Evolutionary conservation across 768 basidiomycete genomes (phyloP).

Genomic region (Kondoa malvinella): DNA sequence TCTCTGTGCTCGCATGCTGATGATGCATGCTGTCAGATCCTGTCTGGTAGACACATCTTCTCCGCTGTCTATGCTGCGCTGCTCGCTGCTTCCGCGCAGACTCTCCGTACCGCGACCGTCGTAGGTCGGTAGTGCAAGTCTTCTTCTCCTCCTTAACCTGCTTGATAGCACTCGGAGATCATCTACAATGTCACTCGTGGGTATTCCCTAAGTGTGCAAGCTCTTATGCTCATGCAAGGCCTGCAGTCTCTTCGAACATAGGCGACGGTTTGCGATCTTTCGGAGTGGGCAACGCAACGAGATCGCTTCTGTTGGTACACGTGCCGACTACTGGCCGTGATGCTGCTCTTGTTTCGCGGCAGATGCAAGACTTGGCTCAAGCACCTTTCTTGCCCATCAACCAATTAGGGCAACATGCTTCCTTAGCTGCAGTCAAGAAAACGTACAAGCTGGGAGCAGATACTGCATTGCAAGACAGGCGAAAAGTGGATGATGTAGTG

Average conservation of each 20-base stretch:
- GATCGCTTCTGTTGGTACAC: not conserved
- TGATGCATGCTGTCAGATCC: too few relatives aligned
- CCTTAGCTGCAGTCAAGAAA: not conserved
- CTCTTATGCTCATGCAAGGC: not conserved
- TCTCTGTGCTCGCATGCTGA: too few relatives aligned
- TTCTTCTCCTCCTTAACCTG: not conserved
- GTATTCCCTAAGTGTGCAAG: not conserved
- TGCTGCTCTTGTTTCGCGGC: not conserved
- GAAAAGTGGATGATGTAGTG: not conserved
- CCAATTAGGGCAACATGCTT: not conserved
- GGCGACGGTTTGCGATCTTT: not conserved
- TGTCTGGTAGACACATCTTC: not conserved
- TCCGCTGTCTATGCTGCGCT: not conserved
- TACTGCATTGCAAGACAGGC: not conserved
- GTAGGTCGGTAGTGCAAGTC: not conserved
- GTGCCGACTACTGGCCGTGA: not conserved
- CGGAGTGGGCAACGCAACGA: not conserved
- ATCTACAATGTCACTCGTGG: not conserved
- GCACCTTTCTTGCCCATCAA: not conserved
- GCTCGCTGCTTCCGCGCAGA: not conserved
- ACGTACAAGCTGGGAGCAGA: not conserved
- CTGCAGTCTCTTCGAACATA: not conserved
- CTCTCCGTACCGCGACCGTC: not conserved
- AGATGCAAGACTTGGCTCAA: not conserved
- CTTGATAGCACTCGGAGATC: conserved; percentile 1